Evolutionary conservation across 441 rosid genomes (phyloP), one percentile per base, ranked within the genome.

Genomic region (Populus trichocarpa): DNA sequence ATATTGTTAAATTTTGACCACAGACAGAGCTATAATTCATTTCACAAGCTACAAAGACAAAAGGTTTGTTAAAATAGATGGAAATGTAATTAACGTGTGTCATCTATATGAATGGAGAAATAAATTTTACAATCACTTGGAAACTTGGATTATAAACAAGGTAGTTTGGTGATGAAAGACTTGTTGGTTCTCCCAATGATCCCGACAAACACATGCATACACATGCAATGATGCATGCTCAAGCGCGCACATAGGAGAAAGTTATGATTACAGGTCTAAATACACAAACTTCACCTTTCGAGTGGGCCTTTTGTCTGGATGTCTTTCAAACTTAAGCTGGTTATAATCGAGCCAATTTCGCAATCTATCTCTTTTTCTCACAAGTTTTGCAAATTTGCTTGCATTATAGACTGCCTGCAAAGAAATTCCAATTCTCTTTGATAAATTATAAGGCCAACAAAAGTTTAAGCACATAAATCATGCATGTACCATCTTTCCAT

Each of bases 331-430:
- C 85, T 93, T 93, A 57, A 94, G 89, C 81, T 89, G 91, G 83
- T 94, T 85, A 80, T 91, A 94, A 83, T 94, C 99, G 71, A 90
- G 88, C 99, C 97, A 93, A 77, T 89, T 90, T 84, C 81, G 97
- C 40, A 94, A 88, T 87, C 91, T 90, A 32, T 88, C 89, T 82
- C 98, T 88, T 88, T 88, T 85, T 74, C 88, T 90, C 80, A 84
- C 98, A 74, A 94, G 84, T 83, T 86, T 90, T 68, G 93, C 90
- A 59, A 86, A 93, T 77, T 82, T 90, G 85, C 90, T 96, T 22
- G 98, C 98, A 59, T 96, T 84, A 79, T 94, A 96, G 74, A 94
- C 96, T 53, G 88, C 98, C 99, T 94, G 90, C 80, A 79, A 42
- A 38, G 46, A 59, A 71, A 71, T 40, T 22, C 76, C 64, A 32